Evolutionary conservation across 1,284 basidiomycete genomes (phyloP), one percentile per base, ranked within the genome.

Genomic region (Tilletia indica): DNA sequence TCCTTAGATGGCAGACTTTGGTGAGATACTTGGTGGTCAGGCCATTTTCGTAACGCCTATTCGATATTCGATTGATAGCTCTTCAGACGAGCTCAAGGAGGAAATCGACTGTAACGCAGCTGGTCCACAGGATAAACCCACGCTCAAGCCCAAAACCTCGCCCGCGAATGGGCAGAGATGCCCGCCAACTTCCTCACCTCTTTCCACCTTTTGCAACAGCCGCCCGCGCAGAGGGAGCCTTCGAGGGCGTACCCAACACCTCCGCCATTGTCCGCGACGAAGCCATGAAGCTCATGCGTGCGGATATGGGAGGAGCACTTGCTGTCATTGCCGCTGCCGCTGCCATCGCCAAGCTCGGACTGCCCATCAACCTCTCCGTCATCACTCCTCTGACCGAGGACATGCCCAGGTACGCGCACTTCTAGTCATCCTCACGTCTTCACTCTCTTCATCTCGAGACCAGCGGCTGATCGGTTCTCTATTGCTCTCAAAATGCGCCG

Each of bases 361-460:
- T 94, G 19, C 92, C 92, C 4, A 87, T 94, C 85, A 93, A 94
- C 82, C 86, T 93, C 67, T 87, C 93, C 42, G 87, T 89, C 11
- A 87, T 89, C 54, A 90, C n/a, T n/a, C 91, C 93, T 2, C 86
- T 94, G 51, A 90, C 89, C n/a, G 93, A 96, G 85, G 95, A 95
- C 86, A 87, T 94, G 87, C 92, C 92, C 4, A 90, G 49, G 91
- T 68, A 47, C n/a, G n/a, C n/a, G n/a, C n/a, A n/a, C n/a, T n/a
- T n/a, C n/a, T n/a, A 48, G 45, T 68, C 25, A 45, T 9, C 9
- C 34, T 39, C 42, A 6, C 16, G 25, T 36, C 21, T 5, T 36
- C 8, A 3, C 38, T 4, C 45, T n/a, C 38, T 14, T n/a, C 6
- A 39, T 25, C 8, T 4, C 4, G 6, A 45, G 6, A 45, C 42